A percentile compares a stretch with the other conserved stretches of the same genome.
Conservation (phyloP, 202 grass and related monocot species). For the Schoenoplectus tabernaemontani region DNA sequence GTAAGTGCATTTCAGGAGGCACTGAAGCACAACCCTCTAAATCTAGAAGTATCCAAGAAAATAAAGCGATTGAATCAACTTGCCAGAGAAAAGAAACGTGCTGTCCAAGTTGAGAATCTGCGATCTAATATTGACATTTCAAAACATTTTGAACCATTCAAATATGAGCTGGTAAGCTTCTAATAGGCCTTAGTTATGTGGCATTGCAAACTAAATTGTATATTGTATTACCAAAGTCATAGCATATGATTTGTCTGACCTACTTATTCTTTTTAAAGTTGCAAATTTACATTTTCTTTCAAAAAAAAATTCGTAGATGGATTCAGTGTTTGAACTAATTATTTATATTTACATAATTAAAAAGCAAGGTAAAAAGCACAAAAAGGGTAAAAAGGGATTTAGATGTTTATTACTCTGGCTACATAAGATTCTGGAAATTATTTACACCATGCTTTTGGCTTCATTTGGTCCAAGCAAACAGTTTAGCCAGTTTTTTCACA, state of each 20-base stretch:
- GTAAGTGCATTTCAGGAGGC: conserved; percentile 70
- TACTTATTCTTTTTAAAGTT: neutral
- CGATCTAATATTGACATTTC: conserved; percentile 56
- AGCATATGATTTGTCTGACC: neutral
- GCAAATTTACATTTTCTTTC: neutral
- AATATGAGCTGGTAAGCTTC: conserved; percentile 71
- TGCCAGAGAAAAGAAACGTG: conserved; percentile 72
- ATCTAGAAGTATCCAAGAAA: conserved; percentile 71
- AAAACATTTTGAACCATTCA: conserved; percentile 58
- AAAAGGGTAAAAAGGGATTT: neutral
- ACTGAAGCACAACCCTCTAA: conserved; percentile 84
- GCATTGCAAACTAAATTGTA: neutral
- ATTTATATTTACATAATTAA: neutral
- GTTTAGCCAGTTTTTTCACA: neutral
- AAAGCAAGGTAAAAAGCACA: neutral
- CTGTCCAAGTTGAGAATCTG: conserved; percentile 53
- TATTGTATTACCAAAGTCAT: neutral
- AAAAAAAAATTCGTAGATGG: neutral
- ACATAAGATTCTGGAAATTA: neutral
- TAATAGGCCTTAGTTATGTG: neutral
- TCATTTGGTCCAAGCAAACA: neutral
- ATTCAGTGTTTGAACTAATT: neutral
- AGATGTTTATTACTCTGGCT: neutral
- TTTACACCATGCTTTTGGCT: neutral
- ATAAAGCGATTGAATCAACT: conserved; percentile 81